Conservation (phyloP, 345 rosid species). For the Gossypium raimondii region DNA sequence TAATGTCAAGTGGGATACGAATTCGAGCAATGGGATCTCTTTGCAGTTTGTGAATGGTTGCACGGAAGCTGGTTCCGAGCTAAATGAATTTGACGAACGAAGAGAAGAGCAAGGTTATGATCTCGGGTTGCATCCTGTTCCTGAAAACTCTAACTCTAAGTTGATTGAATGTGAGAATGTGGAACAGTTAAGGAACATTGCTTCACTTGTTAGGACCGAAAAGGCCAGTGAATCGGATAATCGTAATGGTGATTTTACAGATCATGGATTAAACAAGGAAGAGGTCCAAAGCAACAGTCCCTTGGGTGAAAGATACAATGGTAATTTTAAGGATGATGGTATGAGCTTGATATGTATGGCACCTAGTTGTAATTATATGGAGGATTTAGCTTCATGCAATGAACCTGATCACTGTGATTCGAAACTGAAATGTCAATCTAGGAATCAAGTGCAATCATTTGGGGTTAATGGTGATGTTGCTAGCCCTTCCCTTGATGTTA, state of each 20-base stretch:
- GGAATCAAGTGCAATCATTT: conserved; percentile 27
- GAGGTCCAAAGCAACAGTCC: conserved; percentile 22
- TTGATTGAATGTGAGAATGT: conserved; percentile 26
- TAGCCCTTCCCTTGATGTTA: conserved; percentile 43
- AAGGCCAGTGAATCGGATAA: conserved; percentile 22
- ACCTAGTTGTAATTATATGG: conserved; percentile 32
- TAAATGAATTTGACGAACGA: conserved; percentile 24
- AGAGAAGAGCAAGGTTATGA: conserved; percentile 34
- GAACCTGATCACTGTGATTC: conserved; percentile 29
- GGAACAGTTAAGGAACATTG: conserved; percentile 16
- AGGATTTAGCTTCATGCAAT: conserved; percentile 45
- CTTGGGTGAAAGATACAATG: conserved; percentile 26
- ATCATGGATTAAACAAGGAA: conserved; percentile 27
- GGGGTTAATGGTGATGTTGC: conserved; percentile 48
- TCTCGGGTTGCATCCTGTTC: conserved; percentile 19
- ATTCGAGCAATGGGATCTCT: conserved; percentile 66
- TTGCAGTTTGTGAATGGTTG: conserved; percentile 36
- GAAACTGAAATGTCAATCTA: conserved; percentile 25
- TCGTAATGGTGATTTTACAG: conserved; percentile 8
- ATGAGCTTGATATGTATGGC: conserved; percentile 32
- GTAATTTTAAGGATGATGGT: conserved; percentile 28
- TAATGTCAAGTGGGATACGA: conserved; percentile 84
- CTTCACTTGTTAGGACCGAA: conserved; percentile 13
- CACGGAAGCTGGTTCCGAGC: conserved; percentile 28
- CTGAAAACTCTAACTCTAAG: conserved; percentile 21